Evolutionary conservation across 441 rosid species (phyloP), one percentile per base, ranked within the genome.

Genomic region (Viola pubescens): DNA sequence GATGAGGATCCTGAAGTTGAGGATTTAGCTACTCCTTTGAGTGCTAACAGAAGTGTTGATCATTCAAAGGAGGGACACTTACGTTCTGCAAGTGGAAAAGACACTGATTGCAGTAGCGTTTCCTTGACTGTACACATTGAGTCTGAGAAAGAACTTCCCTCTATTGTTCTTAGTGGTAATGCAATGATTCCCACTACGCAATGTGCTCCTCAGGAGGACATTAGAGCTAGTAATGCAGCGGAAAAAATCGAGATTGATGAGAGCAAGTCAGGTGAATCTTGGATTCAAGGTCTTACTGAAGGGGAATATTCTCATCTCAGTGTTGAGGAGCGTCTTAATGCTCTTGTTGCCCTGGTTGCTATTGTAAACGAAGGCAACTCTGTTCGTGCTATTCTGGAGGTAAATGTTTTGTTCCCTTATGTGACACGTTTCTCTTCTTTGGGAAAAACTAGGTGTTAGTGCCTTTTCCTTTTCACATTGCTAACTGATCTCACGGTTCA

Each of bases 241-340:
- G 78, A 76, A 56, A 79, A 78, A 63, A 66, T 69, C 47, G 87
- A 87, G 77, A 79, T 91, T 60, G 95, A 89, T 71, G 98, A 86
- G 73, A 84, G 85, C 73, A 74, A 77, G 66, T 76, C 80, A 6
- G 97, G 92, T 34, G 88, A 82, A 65, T 81, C 97, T 48, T 95
- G 98, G 99, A 75, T 89, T 65, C 95, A 81, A 77, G 98, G 99
- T 62, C 95, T 95, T 61, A 71, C 91, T 42, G 98, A 89, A 78
- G 98, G 94, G 19, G 99, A 91, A 62, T 95, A 91, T 80, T 86
- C 89, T 58, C 85, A 83, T 82, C 85, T 95, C 45, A 79, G 89
- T 66, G 97, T 95, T 58, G 94, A 91, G 79, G 99, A 95, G 79
- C 98, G 98, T 54, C 96, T 95, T 48, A 67, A 79, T 79, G 98